Conservation (phyloP, 2,329 filamentous ascomycete genomes). For the Sporothrix curviconia region DNA sequence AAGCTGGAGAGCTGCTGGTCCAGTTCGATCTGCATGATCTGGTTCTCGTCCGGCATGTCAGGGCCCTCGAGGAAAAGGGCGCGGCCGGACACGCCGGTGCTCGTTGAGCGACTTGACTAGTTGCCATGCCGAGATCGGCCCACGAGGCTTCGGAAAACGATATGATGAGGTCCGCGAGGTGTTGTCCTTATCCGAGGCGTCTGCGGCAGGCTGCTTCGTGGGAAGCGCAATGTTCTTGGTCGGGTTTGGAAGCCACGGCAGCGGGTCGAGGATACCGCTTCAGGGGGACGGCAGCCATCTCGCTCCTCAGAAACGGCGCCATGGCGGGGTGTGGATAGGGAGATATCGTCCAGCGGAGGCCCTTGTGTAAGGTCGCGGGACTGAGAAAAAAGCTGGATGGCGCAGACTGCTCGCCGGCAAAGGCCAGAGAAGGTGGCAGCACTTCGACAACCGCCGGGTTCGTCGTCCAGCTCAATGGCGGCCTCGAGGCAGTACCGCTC, state of each 20-base stretch:
- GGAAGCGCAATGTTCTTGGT: constrained; percentile 26
- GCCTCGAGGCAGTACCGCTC: constrained; percentile 59
- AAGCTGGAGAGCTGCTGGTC: constrained; percentile 27
- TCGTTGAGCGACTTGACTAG: constrained; percentile 32
- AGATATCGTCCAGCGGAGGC: constrained; percentile 48
- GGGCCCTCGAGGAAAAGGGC: constrained; percentile 33
- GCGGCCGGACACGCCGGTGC: constrained; percentile 30
- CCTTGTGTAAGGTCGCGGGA: too few relatives aligned
- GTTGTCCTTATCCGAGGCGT: constrained; percentile 15
- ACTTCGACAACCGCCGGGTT: constrained; percentile 57
- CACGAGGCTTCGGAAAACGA: constrained; percentile 32
- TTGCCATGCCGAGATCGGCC: constrained; percentile 37
- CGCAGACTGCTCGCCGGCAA: constrained; percentile 58
- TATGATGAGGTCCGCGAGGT: constrained; percentile 25
- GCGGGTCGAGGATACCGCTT: constrained; percentile 52
- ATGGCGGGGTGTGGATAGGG: constrained; percentile 56
- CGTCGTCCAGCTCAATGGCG: constrained; percentile 61
- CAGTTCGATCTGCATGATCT: constrained; percentile 34
- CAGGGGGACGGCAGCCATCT: constrained; percentile 45
- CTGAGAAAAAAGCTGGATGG: too few relatives aligned
- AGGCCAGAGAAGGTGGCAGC: constrained; percentile 53
- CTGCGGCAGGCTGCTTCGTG: not conserved
- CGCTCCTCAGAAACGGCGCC: constrained; percentile 47
- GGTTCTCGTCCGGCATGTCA: constrained; percentile 30
- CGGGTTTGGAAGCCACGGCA: constrained; percentile 55